These are phyloP conservation scores for Arabidopsis thaliana DNA, from an alignment of 345 rosid genomes.

Conservation along the genomic window TAIR10.1 NC_003075.7:211501-212000, in stretches of 20 bases:
- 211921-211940: conserved; percentile 78
- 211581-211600: conserved; percentile 85
- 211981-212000: conserved; percentile 73
- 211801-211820: conserved; percentile 83
- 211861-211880: conserved; percentile 95
- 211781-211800: conserved; percentile 83
- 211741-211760: neutral
- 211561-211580: conserved; percentile 96
- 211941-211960: conserved; percentile 98
- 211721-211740: neutral
- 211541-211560: conserved; percentile 82
- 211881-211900: conserved; percentile 68
- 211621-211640: conserved; percentile 84
- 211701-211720: conserved; percentile 45
- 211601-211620: conserved; percentile 79
- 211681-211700: conserved; percentile 92
- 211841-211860: conserved; percentile 88
- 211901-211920: conserved; percentile 74
- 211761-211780: neutral
- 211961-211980: conserved; percentile 87
- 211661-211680: conserved; percentile 86
- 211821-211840: conserved; percentile 85
- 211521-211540: conserved; percentile 64
- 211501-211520: conserved; percentile 90
- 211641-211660: conserved; percentile 73